Percentiles rank a stretch among this genome's conserved stretches.
phyloP scores from a whole-genome alignment of 2,329 filamentous ascomycete species.

The Calonectria honghensis region DNA sequence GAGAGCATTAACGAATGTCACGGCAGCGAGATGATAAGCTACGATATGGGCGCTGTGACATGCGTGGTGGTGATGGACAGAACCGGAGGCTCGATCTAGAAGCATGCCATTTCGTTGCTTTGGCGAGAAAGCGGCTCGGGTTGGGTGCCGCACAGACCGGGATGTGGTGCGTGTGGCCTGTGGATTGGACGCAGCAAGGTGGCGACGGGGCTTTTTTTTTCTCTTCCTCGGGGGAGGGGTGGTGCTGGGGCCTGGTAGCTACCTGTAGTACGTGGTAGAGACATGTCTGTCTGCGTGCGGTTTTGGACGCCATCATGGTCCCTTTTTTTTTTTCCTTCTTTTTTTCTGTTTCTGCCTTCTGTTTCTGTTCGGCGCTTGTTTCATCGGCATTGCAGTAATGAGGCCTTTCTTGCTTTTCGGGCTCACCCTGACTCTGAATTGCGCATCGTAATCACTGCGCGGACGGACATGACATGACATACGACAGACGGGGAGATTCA shows the following conservation, averaged over 20 bases:
- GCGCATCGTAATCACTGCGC: constrained; percentile 18
- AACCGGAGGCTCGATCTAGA: neutral
- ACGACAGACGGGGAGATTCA: neutral
- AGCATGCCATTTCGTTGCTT: constrained; percentile 18
- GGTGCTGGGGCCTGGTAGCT: constrained; percentile 9
- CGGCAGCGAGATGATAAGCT: constrained; percentile 17
- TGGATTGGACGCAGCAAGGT: constrained; percentile 25
- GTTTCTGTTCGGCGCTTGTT: constrained; percentile 9
- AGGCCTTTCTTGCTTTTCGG: constrained; percentile 3
- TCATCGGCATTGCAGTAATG: constrained; percentile 21
- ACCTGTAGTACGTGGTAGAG: constrained; percentile 8
- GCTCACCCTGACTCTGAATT: neutral
- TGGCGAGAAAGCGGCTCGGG: constrained; percentile 3
- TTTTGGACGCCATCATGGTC: neutral
- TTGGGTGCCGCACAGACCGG: constrained; percentile 36
- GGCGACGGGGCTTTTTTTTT: constrained; percentile 27
- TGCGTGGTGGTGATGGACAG: constrained; percentile 7
- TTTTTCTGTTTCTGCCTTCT: neutral
- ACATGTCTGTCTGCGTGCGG: constrained; percentile 8
- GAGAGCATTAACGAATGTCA: constrained; percentile 8
- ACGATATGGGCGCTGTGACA: neutral
- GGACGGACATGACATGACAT: neutral
- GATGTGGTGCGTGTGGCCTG: constrained; percentile 22
- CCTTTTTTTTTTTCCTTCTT: neutral
- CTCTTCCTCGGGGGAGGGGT: neutral